These are phyloP conservation scores for Artemisia argyi DNA, from an alignment of 129 eudicot species.

Conservation along the genomic window DNA sequence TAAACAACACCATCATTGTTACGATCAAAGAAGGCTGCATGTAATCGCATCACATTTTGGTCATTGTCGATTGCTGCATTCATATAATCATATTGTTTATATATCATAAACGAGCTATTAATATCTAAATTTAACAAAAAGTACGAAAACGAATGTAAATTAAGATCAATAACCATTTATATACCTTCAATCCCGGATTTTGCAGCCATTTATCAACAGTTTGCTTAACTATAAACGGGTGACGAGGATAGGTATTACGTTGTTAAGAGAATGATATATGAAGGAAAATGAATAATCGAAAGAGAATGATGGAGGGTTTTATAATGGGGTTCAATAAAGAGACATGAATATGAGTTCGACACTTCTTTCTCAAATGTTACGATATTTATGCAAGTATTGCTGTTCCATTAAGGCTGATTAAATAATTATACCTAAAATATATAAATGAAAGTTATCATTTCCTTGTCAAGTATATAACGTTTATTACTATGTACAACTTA, in stretches of 20 bases:
- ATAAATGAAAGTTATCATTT: not conserved
- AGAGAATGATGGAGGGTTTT: not conserved
- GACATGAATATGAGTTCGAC: not conserved
- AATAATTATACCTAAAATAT: too few relatives aligned
- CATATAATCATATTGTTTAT: not conserved
- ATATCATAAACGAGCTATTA: not conserved
- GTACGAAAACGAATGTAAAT: not conserved
- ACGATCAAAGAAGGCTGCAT: too few relatives aligned
- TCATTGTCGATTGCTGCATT: not conserved
- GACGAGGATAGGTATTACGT: too few relatives aligned
- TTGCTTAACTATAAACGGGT: not conserved
- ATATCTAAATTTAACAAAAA: not conserved
- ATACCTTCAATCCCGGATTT: not conserved
- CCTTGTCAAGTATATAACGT: too few relatives aligned
- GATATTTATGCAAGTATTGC: not conserved
- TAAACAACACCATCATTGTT: too few relatives aligned
- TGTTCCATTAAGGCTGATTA: not conserved
- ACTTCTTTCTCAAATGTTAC: not conserved
- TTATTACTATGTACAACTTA: too few relatives aligned
- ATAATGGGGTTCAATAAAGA: not conserved
- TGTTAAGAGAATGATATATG: too few relatives aligned
- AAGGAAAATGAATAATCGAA: too few relatives aligned
- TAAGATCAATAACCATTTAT: not conserved
- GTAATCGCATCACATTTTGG: too few relatives aligned
- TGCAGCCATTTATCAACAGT: not conserved